Percentiles rank a stretch among this genome's conserved stretches.
Evolutionary conservation across 2,329 filamentous ascomycete genomes (phyloP).

Genomic region (Phialemoniopsis sp.): DNA sequence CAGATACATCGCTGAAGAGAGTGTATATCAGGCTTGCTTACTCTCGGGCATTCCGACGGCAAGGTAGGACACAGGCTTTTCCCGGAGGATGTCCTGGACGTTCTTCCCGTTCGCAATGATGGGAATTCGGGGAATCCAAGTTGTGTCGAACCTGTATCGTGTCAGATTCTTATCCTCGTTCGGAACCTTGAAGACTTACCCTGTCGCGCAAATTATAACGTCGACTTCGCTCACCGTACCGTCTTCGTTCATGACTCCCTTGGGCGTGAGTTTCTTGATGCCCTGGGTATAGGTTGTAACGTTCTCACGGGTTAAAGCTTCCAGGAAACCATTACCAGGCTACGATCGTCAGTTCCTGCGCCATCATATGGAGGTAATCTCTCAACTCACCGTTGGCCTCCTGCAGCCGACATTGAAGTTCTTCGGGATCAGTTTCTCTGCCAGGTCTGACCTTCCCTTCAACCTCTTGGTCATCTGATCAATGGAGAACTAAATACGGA

Average conservation of each 20-base stretch:
- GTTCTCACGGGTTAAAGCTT: no score
- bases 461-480: constrained; percentile 11
- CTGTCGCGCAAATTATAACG: constrained; percentile 29
- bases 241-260: constrained; percentile 22
- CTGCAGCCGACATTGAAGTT: constrained; percentile 40
- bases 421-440: constrained; percentile 34
- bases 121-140: constrained; percentile 25
- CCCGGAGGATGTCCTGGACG: constrained; percentile 12
- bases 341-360: no score
- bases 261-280: constrained; percentile 27
- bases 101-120: constrained; percentile 8
- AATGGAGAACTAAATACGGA: no score
- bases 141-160: constrained; percentile 24
- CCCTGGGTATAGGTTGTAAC: no score
- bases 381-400: no score
- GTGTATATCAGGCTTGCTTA: no score
- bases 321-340: no score
- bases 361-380: no score
- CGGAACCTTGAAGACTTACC: no score
- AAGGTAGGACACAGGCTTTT: constrained; percentile 8
- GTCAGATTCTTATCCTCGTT: no score
- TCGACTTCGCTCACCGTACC: constrained; percentile 20
- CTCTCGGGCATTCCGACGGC: constrained; percentile 8
- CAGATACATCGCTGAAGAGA: no score
- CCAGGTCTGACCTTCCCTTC: constrained; percentile 34